Evolutionary conservation across 2,329 filamentous ascomycete genomes (phyloP), one percentile per base, ranked within the genome.

Genomic region (Pseudocercospora macadamiae): DNA sequence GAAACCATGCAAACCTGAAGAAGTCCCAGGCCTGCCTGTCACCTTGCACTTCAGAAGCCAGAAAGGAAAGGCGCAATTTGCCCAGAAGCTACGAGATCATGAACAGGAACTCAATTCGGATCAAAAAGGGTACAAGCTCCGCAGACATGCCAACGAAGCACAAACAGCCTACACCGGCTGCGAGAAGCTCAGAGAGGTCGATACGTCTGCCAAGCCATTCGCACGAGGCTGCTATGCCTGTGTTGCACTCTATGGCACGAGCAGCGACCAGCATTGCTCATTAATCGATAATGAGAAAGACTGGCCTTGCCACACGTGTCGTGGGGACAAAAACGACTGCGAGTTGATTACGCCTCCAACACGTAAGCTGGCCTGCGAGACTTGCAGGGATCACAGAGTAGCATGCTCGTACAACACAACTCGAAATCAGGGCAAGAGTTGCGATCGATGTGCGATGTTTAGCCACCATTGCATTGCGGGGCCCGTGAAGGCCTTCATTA

Each of bases 261-360:
- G 30, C 8, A 48, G 52, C 18, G 39, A 42, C 16, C 48, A 54
- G 9, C 47, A 64, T 4, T 78, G 77, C 57, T 71, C 72, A 0
- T 65, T 79, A 3, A 51, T 75, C 10, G 63, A 73, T 3, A 64
- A 74, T 52, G 70, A 70, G 12, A 58, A 61, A 3, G 51, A 58
- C 1, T 78, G 75, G 63, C 76, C 76, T 3, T 79, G 77, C 62
- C 37, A 66, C 8, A 61, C 61, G 12, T 79, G 77, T 55, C 55
- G 44, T 4, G 68, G 68, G 2, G 66, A 71, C 34, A 63, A 62
- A 3, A 48, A 69, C 12, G 71, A 74, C 12, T 78, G 76, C 57
- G 70, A 76, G 14, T 64, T 76, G 1, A 68, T 74, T 32, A 67
- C 64, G 3, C 52, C 68, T 26, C 72, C 75, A 1, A 54, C 49